Percentiles rank a stretch among this genome's conserved stretches.
These are phyloP conservation scores for Botryotinia calthae DNA, from an alignment of 2,329 filamentous ascomycete species.

Conservation along the genomic window DNA sequence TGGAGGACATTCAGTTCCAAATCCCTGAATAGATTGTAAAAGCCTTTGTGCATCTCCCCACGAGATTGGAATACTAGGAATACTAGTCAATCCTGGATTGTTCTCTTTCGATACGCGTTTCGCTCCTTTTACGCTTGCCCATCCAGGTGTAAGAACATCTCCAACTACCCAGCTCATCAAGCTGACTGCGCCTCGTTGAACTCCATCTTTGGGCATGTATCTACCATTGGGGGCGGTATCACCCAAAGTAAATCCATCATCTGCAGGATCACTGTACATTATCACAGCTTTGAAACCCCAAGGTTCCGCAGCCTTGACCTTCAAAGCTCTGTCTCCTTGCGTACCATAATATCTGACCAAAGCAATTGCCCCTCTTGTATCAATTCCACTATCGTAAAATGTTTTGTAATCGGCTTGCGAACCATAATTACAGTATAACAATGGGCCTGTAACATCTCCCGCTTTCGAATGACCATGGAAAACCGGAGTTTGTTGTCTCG, in stretches of 20 bases:
- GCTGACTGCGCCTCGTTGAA: slow-evolving; percentile 79
- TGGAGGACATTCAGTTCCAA: slow-evolving; percentile 65
- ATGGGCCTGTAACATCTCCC: slow-evolving; percentile 79
- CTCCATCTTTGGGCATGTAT: slow-evolving; percentile 76
- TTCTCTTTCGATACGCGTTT: slow-evolving; percentile 68
- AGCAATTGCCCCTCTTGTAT: slow-evolving; percentile 76
- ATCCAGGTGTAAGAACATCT: slow-evolving; percentile 89
- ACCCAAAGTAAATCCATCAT: slow-evolving; percentile 77
- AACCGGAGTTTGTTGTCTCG: slow-evolving; percentile 66
- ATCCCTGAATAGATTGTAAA: slow-evolving; percentile 70
- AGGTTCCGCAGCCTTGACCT: slow-evolving; percentile 85
- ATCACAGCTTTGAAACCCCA: slow-evolving; percentile 85
- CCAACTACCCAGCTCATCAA: slow-evolving; percentile 81
- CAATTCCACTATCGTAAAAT: slow-evolving; percentile 68
- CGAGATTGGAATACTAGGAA: slow-evolving; percentile 85
- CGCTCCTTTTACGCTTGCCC: slow-evolving; percentile 65
- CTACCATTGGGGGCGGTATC: slow-evolving; percentile 71
- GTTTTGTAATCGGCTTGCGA: slow-evolving; percentile 77
- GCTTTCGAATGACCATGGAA: slow-evolving; percentile 90
- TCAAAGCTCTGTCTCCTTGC: slow-evolving; percentile 70
- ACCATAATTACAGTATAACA: slow-evolving; percentile 93
- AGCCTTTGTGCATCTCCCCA: slow-evolving; percentile 86
- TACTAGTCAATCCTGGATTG: slow-evolving; percentile 70
- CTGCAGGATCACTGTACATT: slow-evolving; percentile 85
- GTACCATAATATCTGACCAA: slow-evolving; percentile 78